These are phyloP conservation scores for Leishmania amazonensis DNA, from an alignment of 208 protist species.

Conservation along the genomic window DNA sequence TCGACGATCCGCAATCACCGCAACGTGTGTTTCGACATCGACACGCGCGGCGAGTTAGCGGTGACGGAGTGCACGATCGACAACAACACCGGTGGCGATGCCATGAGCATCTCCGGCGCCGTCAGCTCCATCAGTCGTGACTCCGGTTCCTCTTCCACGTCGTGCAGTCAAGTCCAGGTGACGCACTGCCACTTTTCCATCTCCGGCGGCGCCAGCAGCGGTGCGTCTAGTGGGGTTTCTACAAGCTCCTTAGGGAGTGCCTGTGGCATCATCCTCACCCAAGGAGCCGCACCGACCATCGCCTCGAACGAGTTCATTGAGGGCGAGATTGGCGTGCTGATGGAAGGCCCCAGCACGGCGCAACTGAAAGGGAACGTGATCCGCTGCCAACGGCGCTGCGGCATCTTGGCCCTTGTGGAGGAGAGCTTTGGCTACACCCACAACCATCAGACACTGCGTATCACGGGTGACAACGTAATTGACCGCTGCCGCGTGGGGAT, in stretches of 20 bases:
- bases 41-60: slow-evolving; percentile 74
- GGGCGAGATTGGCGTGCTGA: slow-evolving; percentile 76
- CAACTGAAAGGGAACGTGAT: slow-evolving; percentile 75
- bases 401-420: slow-evolving; percentile 70
- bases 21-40: slow-evolving; percentile 59
- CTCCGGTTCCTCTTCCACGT: slow-evolving; percentile 6
- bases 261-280: slow-evolving; percentile 73
- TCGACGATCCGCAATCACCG: slow-evolving; percentile 66
- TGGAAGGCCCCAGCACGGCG: slow-evolving; percentile 66
- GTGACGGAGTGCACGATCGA: slow-evolving; percentile 62
- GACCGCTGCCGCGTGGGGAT: slow-evolving; percentile 83
- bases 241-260: slow-evolving; percentile 28
- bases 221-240: not conserved
- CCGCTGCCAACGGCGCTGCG: slow-evolving; percentile 70
- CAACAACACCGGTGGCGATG: slow-evolving; percentile 62
- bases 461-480: slow-evolving; percentile 83
- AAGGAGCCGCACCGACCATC: slow-evolving; percentile 69
- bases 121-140: slow-evolving; percentile 38
- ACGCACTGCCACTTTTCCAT: slow-evolving; percentile 70
- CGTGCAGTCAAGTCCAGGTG: slow-evolving; percentile 64
- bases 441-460: slow-evolving; percentile 48
- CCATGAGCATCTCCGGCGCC: slow-evolving; percentile 46
- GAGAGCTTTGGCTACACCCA: slow-evolving; percentile 33
- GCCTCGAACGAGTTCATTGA: slow-evolving; percentile 68
- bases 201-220: slow-evolving; percentile 4